A percentile compares a stretch with the other conserved stretches of the same genome.
These are phyloP conservation scores for Botrytis elliptica DNA, from an alignment of 2,329 filamentous ascomycete species.

Conservation along the genomic window DNA sequence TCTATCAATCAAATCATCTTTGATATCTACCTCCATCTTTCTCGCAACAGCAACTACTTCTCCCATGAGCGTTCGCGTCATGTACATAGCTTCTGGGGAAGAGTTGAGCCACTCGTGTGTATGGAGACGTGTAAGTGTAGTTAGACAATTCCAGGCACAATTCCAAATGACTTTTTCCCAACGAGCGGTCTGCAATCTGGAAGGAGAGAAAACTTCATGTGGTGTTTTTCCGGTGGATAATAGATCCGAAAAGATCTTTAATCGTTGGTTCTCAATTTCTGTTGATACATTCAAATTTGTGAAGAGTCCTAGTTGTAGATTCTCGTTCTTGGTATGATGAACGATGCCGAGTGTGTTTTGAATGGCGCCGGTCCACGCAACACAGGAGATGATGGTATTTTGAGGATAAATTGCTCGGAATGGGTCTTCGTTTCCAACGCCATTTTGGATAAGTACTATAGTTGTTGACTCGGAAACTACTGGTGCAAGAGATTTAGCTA, in stretches of 20 bases:
- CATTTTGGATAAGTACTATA: conserved; percentile 60
- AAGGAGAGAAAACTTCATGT: conserved; percentile 43
- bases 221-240: conserved; percentile 46
- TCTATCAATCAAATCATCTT: conserved; percentile 48
- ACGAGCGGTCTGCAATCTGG: conserved; percentile 54
- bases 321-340: conserved; percentile 51
- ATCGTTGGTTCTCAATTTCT: conserved; percentile 40
- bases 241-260: conserved; percentile 45
- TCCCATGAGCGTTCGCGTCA: conserved; percentile 50
- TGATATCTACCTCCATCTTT: conserved; percentile 49
- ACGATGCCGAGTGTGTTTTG: conserved; percentile 50
- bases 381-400: conserved; percentile 54
- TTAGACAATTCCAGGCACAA: conserved; percentile 59
- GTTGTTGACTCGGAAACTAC: conserved; percentile 46
- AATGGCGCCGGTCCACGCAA: conserved; percentile 54
- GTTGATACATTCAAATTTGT: conserved; percentile 40
- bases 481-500: conserved; percentile 40
- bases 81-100: conserved; percentile 47
- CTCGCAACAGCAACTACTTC: conserved; percentile 57
- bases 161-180: conserved; percentile 63
- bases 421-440: conserved; percentile 57
- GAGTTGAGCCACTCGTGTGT: conserved; percentile 53
- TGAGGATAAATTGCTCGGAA: conserved; percentile 49
- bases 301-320: conserved; percentile 55
- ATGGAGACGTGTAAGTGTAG: conserved; percentile 52